Conservation (phyloP, 2,329 filamentous ascomycete species). For the Ascosphaera acerosa region DNA sequence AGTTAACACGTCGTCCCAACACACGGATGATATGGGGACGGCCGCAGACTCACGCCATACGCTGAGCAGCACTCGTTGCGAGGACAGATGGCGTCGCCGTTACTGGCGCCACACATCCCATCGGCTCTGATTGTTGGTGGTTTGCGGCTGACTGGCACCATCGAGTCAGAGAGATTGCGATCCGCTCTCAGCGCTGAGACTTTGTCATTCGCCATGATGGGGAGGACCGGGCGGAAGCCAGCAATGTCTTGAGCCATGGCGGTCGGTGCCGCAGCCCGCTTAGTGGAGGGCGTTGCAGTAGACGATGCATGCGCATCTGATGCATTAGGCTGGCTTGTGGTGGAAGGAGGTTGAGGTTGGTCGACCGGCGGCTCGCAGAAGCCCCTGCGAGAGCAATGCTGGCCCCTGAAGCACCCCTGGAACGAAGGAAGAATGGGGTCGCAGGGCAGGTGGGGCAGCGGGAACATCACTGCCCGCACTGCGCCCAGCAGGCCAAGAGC, state of each 20-base stretch:
- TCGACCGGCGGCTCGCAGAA: conserved; percentile 2
- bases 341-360: too few species aligned
- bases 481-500: background rate
- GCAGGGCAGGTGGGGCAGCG: conserved; percentile 1
- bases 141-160: background rate
- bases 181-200: background rate
- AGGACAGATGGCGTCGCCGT: conserved; percentile 24
- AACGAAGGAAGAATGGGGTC: conserved; percentile 4
- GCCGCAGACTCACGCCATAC: conserved; percentile 31
- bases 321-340: too few species aligned
- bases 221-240: background rate
- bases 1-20: too few species aligned
- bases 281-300: too few species aligned
- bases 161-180: background rate
- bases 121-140: conserved; percentile 10
- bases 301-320: too few species aligned
- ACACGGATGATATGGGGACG: too few species aligned
- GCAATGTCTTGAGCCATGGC: too few species aligned
- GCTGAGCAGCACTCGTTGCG: conserved; percentile 30
- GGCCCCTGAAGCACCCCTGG: conserved; percentile 4
- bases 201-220: background rate
- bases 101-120: conserved; percentile 27
- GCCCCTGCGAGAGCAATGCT: conserved; percentile 4
- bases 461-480: background rate
- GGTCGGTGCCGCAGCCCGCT: too few species aligned